These are phyloP conservation scores for Apium graveolens DNA, from an alignment of 129 eudicot genomes.

Conservation along the genomic window DNA sequence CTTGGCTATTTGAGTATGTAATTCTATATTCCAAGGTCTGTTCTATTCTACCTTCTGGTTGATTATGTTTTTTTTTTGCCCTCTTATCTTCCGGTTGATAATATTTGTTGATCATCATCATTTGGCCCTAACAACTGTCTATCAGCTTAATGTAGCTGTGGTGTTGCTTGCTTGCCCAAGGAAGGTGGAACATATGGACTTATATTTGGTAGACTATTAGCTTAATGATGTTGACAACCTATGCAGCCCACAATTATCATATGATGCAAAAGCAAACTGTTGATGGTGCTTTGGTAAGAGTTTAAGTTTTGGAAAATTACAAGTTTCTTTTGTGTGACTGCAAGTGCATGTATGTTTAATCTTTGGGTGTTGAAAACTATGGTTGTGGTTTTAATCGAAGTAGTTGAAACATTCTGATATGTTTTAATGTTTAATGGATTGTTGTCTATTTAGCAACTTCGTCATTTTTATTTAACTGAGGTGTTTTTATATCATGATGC, in stretches of 20 bases:
- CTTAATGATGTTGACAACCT: not conserved
- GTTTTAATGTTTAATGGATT: not conserved
- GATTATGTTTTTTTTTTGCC: not conserved
- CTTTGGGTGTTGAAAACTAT: not conserved
- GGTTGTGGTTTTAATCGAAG: not conserved
- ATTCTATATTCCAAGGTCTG: not conserved
- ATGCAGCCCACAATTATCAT: not conserved
- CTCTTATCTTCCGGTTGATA: not conserved
- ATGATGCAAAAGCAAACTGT: not conserved
- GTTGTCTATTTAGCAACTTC: not conserved
- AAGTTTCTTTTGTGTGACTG: not conserved
- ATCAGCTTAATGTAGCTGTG: not conserved
- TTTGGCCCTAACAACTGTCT: not conserved
- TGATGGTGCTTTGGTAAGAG: not conserved
- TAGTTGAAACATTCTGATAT: not conserved
- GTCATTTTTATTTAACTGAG: not conserved
- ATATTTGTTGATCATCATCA: not conserved
- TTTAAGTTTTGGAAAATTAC: not conserved
- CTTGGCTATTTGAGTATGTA: not conserved
- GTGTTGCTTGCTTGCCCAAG: not conserved
- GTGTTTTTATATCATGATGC: not conserved
- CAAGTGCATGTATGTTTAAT: not conserved
- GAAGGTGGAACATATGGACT: conserved; percentile 1
- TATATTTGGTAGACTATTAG: not conserved
- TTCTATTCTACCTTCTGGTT: not conserved